Conservation (phyloP, 2,329 filamentous ascomycete genomes). For the Microsporum audouinii region DNA sequence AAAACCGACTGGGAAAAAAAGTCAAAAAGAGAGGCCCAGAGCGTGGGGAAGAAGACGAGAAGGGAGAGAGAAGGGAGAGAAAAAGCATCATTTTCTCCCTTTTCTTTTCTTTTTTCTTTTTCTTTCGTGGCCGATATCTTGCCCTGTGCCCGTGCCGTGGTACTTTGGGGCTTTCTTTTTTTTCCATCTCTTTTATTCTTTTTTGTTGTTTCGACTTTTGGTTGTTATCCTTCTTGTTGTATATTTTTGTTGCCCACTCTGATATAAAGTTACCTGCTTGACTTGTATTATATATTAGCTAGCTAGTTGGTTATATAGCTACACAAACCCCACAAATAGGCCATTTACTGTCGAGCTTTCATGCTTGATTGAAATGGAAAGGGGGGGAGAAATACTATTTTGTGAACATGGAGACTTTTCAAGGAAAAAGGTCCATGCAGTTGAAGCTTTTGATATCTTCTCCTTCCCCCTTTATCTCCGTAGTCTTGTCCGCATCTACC, state of each 20-base stretch:
- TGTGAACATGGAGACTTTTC: not conserved
- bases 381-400: not conserved
- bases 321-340: not conserved
- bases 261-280: not conserved
- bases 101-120: not conserved
- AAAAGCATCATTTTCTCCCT: not conserved
- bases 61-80: not conserved
- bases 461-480: not conserved
- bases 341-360: not conserved
- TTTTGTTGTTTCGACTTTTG: not conserved
- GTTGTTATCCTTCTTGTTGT: not conserved
- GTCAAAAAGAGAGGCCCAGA: not conserved
- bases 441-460: not conserved
- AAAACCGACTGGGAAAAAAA: not conserved
- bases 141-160: not conserved
- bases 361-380: not conserved
- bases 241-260: not conserved
- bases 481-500: not conserved
- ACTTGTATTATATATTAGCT: conserved; percentile 2
- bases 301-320: conserved; percentile 3
- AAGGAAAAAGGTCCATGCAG: not conserved
- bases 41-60: not conserved
- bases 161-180: not conserved
- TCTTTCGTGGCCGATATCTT: not conserved
- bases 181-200: not conserved